Evolutionary conservation across 345 rosid species (phyloP).

Genomic region (Microcos paniculata): DNA sequence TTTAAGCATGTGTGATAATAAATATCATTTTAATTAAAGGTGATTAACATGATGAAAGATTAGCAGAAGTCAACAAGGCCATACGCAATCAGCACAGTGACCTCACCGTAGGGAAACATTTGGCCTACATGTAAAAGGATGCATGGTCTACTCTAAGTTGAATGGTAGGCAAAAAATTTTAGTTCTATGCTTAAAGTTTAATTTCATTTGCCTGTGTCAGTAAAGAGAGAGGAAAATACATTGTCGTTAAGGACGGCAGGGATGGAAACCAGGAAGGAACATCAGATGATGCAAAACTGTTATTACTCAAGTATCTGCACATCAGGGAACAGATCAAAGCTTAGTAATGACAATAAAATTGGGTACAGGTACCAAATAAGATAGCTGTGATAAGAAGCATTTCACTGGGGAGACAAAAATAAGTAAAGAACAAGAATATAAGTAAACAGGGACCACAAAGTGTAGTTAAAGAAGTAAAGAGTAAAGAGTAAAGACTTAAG

Average conservation of each 20-base stretch:
- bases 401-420: background rate
- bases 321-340: background rate
- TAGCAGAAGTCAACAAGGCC: background rate
- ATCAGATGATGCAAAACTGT: conserved; percentile 44
- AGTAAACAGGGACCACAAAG: background rate
- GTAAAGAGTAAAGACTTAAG: background rate
- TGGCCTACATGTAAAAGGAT: no score
- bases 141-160: no score
- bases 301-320: conserved; percentile 84
- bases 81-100: background rate
- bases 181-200: background rate
- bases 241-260: conserved; percentile 50
- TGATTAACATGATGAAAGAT: no score
- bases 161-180: background rate
- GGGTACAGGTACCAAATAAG: background rate
- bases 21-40: background rate
- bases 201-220: background rate
- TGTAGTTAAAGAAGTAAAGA: no score
- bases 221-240: no score
- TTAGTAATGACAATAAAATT: background rate
- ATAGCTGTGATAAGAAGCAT: background rate
- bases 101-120: background rate
- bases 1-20: background rate
- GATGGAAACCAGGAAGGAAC: conserved; percentile 64
- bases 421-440: background rate